Evolutionary conservation across 140 eudicot species (phyloP), one percentile per base, ranked within the genome.

Genomic region (Bidens hawaiensis): DNA sequence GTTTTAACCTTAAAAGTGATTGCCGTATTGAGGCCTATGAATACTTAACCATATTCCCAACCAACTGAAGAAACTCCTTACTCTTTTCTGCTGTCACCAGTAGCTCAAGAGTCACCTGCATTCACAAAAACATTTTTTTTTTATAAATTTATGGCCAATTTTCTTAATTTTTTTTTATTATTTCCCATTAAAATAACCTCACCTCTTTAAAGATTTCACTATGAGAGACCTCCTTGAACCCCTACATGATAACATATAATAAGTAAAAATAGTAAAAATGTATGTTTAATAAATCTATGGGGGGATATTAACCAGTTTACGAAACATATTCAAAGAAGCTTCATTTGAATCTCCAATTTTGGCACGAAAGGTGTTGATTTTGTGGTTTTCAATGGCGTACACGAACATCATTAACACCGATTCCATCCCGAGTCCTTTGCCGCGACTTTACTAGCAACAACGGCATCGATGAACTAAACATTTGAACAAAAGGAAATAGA

Each of bases 391-490:
- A 42, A 82, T 75, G 40, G 95, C 88, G 64, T 82, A 91, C 6
- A 70, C 75, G 81, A 85, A 78, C 96, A 91, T 91, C 81, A 91
- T 77, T 49, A 84, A 55, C 28, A 87, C 86, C 0, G 97, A 74
- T 69, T 87, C 85, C 84, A 75, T 84, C 60, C 94, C 96, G 30
- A 91, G 86, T 62, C 98, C 96, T 78, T 91, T 91, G 73, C 98
- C 95, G 68, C 91, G 95, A 60, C 96, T 91, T 71, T 61, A 24
- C 82, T 64, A 78, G 30, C 87, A 71, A 73, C 63, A 71, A 43
- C 6, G 26, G 13, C 31, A 72, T 47, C 48, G n/a, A 54, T 13
- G 55, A 65, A 65, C 26, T 43, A 26, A 26, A 58, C 47, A 47
- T 18, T 17, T 58, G 16, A 47, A 24, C 2, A 8, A 52, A 58